Evolutionary conservation across 2,329 filamentous ascomycete genomes (phyloP).

Genomic region (Aaosphaeria arxii): DNA sequence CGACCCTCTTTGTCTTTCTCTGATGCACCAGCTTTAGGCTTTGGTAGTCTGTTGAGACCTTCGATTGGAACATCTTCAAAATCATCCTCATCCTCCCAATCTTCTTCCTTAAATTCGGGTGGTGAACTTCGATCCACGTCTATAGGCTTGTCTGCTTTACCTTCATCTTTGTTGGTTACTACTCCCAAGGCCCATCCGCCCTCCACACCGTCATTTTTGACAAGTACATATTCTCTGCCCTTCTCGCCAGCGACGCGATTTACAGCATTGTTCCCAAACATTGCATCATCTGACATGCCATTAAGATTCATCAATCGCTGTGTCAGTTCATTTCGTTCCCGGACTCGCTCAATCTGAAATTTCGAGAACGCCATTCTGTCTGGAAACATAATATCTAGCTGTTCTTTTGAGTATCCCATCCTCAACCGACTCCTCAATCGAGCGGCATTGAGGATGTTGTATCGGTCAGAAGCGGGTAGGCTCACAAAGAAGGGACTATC

Average conservation of each 20-base stretch:
- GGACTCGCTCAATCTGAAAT: constrained; percentile 94
- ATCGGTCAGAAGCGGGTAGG: constrained; percentile 82
- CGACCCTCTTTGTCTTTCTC: constrained; percentile 29
- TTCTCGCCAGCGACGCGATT: constrained; percentile 77
- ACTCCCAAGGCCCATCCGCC: constrained; percentile 96
- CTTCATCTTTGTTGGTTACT: constrained; percentile 79
- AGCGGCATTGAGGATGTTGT: constrained; percentile 96
- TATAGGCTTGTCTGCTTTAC: constrained; percentile 81
- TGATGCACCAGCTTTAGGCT: constrained; percentile 39
- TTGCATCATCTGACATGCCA: constrained; percentile 78
- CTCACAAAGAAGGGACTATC: constrained; percentile 94
- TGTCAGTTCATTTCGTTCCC: constrained; percentile 89
- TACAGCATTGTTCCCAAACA: constrained; percentile 59
- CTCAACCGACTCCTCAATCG: constrained; percentile 80
- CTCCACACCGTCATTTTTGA: constrained; percentile 92
- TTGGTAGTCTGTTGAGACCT: constrained; percentile 80
- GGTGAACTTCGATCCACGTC: constrained; percentile 69
- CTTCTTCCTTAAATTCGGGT: constrained; percentile 55
- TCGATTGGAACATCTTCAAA: constrained; percentile 94
- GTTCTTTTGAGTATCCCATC: constrained; percentile 96
- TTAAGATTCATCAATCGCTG: constrained; percentile 93
- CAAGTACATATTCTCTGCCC: constrained; percentile 89
- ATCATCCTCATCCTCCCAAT: constrained; percentile 68
- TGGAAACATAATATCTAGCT: constrained; percentile 94
- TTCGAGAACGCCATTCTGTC: constrained; percentile 95